Base-by-base conservation (phyloP, 176 grass and related monocot species). In the Oryza rufipogon region DNA sequence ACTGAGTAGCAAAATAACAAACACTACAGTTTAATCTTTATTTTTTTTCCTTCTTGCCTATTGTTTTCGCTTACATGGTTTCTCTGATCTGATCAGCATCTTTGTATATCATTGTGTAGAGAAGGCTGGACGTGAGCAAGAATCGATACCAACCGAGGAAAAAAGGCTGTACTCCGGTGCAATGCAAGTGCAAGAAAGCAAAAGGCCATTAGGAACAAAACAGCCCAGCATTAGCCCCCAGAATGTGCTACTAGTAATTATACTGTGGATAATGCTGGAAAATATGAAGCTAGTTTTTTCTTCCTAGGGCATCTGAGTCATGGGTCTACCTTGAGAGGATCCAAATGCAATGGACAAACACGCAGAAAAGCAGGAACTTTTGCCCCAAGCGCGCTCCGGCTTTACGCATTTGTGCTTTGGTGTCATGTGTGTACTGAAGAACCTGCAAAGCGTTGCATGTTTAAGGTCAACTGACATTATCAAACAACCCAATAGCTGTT, bases 281-380 rank as follows among this genome's bases (percentile, higher is more conserved):
- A 33, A 4, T 44, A 65, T 30, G 32, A 5, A 3, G 9, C 39
- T 25, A 8, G 19, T 58, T 20, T 58, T 19, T 7, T 76, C 39
- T 41, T 41, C 25, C 26, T 23, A 20, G 33, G 45, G 86, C 79
- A 87, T 82, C 73, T 64, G 26, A 67, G 74, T 13, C 56, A 44
- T 11, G 80, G 28, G 46, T 51, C 19, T 63, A 30, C 22, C 68
- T 67, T 32, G 75, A 60, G 60, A 84, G 25, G 45, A 48, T 84
- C 87, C 87, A 89, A 80, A 74, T 23, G 87, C 70, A 80, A 80
- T 47, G 41, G 71, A 81, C 77, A 86, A 48, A 17, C 47, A 1
- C 65, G 52, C 51, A 67, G 68, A 71, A 77, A 81, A 33, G 45
- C 74, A 1, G 0, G 5, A 20, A 20, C 45, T 67, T 81, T 73